Evolutionary conservation across 768 basidiomycete genomes (phyloP), one percentile per base, ranked within the genome.

Genomic region (Lactarius evosmus): DNA sequence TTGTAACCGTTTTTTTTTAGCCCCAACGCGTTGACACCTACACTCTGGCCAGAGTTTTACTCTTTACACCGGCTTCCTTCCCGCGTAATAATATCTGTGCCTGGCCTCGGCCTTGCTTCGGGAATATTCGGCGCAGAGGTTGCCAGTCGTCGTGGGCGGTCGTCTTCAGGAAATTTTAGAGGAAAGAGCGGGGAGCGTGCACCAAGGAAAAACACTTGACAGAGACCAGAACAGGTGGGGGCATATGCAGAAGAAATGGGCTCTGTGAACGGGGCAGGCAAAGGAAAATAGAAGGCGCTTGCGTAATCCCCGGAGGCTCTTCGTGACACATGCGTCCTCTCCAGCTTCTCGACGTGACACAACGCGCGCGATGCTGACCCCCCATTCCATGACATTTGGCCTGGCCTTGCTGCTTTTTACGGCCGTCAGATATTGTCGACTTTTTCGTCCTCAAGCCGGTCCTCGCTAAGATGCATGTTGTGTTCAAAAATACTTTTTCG

Each of bases 381-480:
- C 36, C 56, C 55, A 33, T 66, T 63, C 27, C 27, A 46, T 46
- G 41, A 58, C 22, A 54, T 62, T 27, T 32, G 33, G 2, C 55
- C 50, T 7, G 38, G 9, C 12, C 56, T 57, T 17, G 46, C 61
- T 30, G 55, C 65, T 34, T 66, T 44, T 32, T 65, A 36, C 63
- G 55, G 2, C 50, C 66, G 54, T 68, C 61, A 22, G 66, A 68
- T 36, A 32, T 55, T 34, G 41, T 67, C 54, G 60, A 67, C 50
- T 63, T 60, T 17, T 60, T 46, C 36, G 36, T 65, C 34, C 27
- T 54, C 32, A 66, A 66, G 44, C 52, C 54, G n/a, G 40, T 64
- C 50, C 65, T 66, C n/a, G 50, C 56, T 16, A 29, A 36, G 32
- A 41, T 63, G 8, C 65, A 62, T n/a, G 17, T 16, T 9, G 51